Base-by-base conservation (phyloP, 2,329 filamentous ascomycete genomes). In the Botrytis sinoallii region DNA sequence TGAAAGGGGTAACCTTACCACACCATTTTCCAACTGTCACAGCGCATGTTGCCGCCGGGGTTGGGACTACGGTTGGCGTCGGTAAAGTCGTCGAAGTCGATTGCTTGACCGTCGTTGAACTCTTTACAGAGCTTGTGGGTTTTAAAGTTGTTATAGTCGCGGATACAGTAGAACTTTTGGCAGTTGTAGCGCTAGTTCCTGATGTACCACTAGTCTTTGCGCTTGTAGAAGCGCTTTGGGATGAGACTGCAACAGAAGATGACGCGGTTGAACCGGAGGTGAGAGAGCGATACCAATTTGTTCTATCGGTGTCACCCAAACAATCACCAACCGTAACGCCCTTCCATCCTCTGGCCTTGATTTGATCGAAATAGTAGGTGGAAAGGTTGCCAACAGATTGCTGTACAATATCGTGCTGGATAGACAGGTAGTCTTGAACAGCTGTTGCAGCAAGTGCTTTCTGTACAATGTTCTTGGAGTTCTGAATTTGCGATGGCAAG, bases 301-400 rank as follows among this genome's bases (percentile, higher is more conserved):
- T 80, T 35, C 55, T 66, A n/a, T 76, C 73, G 16, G 83, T 76
- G 74, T 86, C 84, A 4, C 82, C 82, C 57, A 86, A 76, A 75
- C 85, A 86, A 55, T 85, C 81, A 0, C 84, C 85, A 61, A 85
- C 82, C 5, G 84, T 83, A 38, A 85, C 84, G 75, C 80, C 82
- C 79, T 75, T 74, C 73, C 82, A 80, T 0, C 83, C 83, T 52
- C 81, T 81, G 4, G 70, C 74, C 42, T 78, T 75, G 57, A 85
- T 80, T 70, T 73, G 70, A n/a, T 76, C 73, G 32, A 80, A 71
- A 74, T 80, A 81, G 63, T 78, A 81, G 1, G 75, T 65, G 6
- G 79, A 79, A 14, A 83, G 73, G 40, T 80, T 80, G 1, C 72
- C 66, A 5, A 79, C 81, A 1, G 81, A 76, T 73, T 81, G 77